Conservation (phyloP, 805 yeast species). For the Candida arabinofermentans region DNA sequence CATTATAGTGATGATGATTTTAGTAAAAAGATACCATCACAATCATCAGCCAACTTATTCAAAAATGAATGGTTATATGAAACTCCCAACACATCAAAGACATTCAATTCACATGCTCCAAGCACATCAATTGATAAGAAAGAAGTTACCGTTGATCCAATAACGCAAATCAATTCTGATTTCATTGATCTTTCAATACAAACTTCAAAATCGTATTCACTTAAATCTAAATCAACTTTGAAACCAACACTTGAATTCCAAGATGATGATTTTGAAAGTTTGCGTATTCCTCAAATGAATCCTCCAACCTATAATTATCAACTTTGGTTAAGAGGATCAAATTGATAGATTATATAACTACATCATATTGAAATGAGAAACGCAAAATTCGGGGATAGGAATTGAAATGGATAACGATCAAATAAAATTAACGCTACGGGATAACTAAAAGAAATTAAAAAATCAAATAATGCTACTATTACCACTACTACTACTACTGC, state of each 20-base stretch:
- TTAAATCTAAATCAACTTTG: not conserved
- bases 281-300: not conserved
- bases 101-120: not conserved
- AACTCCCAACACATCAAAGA: too few relatives aligned
- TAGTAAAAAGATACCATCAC: not conserved
- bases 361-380: not conserved
- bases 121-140: not conserved
- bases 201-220: not conserved
- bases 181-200: not conserved
- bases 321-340: not conserved
- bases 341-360: not conserved
- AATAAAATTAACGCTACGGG: too few relatives aligned
- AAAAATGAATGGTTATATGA: conserved; percentile 2
- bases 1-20: not conserved
- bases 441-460: too few relatives aligned
- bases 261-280: not conserved
- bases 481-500: too few relatives aligned
- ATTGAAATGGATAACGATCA: too few relatives aligned
- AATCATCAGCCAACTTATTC: not conserved
- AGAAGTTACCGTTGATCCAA: too few relatives aligned
- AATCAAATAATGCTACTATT: too few relatives aligned
- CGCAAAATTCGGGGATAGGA: too few relatives aligned
- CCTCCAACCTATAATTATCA: conserved; percentile 1
- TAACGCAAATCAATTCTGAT: too few relatives aligned
- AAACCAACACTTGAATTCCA: not conserved